A percentile compares a stretch with the other conserved stretches of the same genome.
Conservation (phyloP, 768 basidiomycete species). For the Strobilomyces confusus region DNA sequence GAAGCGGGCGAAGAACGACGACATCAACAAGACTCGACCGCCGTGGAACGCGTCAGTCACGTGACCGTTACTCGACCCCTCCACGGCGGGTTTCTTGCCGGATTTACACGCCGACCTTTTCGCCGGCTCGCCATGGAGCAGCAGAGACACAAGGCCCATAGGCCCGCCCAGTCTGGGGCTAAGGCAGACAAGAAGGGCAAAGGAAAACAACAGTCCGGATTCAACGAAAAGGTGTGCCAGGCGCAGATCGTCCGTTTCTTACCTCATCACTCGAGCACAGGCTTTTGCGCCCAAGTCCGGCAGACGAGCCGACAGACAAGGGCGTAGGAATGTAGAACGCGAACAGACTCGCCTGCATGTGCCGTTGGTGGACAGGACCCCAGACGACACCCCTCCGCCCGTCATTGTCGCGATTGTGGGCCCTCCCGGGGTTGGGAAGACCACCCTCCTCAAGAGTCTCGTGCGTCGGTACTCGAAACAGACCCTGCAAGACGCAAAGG, state of each 20-base stretch:
- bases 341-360: constrained; percentile 96
- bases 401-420: constrained; percentile 94
- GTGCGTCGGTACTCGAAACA: constrained; percentile 93
- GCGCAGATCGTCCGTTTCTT: background rate
- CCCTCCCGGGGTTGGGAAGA: constrained; percentile 95
- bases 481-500: constrained; percentile 82
- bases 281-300: constrained; percentile 94
- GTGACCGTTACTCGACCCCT: constrained; percentile 21
- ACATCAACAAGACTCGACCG: constrained; percentile 19
- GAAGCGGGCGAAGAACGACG: constrained; percentile 8
- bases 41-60: constrained; percentile 26
- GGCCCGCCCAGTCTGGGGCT: constrained; percentile 63
- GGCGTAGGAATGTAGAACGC: constrained; percentile 84
- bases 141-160: constrained; percentile 78
- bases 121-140: constrained; percentile 51
- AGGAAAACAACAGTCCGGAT: constrained; percentile 64
- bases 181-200: constrained; percentile 80
- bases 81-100: constrained; percentile 13
- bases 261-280: constrained; percentile 24
- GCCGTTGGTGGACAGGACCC: constrained; percentile 91
- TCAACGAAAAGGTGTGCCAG: constrained; percentile 79
- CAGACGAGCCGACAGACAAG: constrained; percentile 82
- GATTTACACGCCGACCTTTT: constrained; percentile 4
- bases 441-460: constrained; percentile 87
- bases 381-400: constrained; percentile 87